These are phyloP conservation scores for Clonostachys solani DNA, from an alignment of 2,329 filamentous ascomycete species.

Conservation along the genomic window DNA sequence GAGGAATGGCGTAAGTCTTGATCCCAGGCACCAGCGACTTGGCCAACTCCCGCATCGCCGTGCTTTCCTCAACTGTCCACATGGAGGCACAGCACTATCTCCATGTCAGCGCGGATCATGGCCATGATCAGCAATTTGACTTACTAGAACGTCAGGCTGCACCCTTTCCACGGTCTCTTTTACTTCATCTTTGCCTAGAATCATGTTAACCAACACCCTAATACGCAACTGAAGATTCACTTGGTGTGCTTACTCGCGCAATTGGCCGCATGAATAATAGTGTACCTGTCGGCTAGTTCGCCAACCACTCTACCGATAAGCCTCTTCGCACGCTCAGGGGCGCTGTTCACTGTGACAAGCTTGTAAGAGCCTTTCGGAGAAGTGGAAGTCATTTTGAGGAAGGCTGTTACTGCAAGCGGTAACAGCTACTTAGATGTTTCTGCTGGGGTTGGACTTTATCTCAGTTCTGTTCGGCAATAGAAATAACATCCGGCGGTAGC, in stretches of 20 bases:
- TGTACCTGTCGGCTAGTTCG: constrained; percentile 58
- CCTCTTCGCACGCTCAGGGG: constrained; percentile 58
- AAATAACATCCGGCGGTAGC: too few relatives aligned
- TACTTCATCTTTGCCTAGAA: constrained; percentile 49
- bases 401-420: too few relatives aligned
- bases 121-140: neutral
- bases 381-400: too few relatives aligned
- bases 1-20: constrained; percentile 46
- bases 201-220: neutral
- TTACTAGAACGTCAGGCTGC: constrained; percentile 20
- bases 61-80: constrained; percentile 41
- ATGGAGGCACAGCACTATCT: constrained; percentile 56
- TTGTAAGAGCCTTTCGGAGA: constrained; percentile 51
- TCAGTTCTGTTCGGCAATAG: too few relatives aligned
- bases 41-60: constrained; percentile 37
- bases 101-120: neutral
- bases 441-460: too few relatives aligned
- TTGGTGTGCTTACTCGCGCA: constrained; percentile 44
- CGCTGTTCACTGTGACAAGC: constrained; percentile 65
- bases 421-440: too few relatives aligned
- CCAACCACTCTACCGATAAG: constrained; percentile 59
- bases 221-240: constrained; percentile 1
- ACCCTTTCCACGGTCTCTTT: constrained; percentile 39
- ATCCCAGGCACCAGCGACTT: constrained; percentile 36
- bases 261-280: constrained; percentile 59